Percentiles rank a stretch among this genome's conserved stretches.
phyloP scores from a whole-genome alignment of 257 asterid genomes.

The Craterostigma plantagineum region DNA sequence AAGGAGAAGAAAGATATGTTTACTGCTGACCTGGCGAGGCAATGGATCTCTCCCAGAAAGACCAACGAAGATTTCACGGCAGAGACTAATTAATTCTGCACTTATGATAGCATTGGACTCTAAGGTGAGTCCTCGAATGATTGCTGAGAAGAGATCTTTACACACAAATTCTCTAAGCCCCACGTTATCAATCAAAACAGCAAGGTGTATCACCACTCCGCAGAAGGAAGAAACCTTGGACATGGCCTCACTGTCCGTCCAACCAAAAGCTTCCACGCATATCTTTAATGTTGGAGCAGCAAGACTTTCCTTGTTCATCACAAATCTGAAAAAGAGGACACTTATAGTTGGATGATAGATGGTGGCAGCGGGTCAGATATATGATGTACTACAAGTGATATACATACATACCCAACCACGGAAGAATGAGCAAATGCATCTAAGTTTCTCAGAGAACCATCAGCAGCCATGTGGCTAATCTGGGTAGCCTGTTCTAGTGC shows the following conservation, averaged over 20 bases:
- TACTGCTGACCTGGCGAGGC: constrained; percentile 78
- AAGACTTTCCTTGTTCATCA: constrained; percentile 43
- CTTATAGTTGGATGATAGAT: constrained; percentile 1
- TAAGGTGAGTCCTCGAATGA: constrained; percentile 67
- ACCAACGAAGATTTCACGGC: constrained; percentile 69
- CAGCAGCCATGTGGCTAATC: too few relatives aligned
- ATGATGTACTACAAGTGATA: constrained; percentile 5
- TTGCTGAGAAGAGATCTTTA: constrained; percentile 67
- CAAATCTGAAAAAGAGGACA: constrained; percentile 29
- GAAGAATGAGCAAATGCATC: constrained; percentile 44
- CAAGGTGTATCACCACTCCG: constrained; percentile 47
- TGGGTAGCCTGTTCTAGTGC: constrained; percentile 58
- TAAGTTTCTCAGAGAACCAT: constrained; percentile 38
- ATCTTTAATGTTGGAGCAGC: constrained; percentile 70
- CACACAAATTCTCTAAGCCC: constrained; percentile 79
- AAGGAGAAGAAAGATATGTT: constrained; percentile 1
- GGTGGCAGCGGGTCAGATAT: constrained; percentile 2
- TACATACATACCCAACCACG: constrained; percentile 63
- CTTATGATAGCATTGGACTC: constrained; percentile 70
- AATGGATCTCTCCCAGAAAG: constrained; percentile 65
- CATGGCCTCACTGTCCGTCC: constrained; percentile 82
- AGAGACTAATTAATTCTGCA: constrained; percentile 67
- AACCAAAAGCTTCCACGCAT: constrained; percentile 63
- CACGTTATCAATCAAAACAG: constrained; percentile 41
- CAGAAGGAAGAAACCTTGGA: constrained; percentile 60